Base-by-base conservation (phyloP, 2,329 filamentous ascomycete species). In the Aureobasidium namibiae region DNA sequence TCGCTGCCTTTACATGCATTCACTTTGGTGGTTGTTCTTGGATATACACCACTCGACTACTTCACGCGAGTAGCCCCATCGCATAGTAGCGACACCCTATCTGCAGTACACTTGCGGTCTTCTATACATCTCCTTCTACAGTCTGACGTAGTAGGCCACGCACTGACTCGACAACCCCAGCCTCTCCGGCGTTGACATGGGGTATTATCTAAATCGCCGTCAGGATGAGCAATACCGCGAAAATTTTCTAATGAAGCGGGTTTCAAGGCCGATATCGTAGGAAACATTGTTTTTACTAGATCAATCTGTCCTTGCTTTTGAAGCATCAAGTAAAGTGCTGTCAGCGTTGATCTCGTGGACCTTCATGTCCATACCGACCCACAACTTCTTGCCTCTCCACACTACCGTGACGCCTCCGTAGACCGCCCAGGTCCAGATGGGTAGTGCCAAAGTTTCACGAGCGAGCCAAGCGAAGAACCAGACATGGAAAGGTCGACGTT, bases 391-490 rank as follows among this genome's bases (percentile, higher is more conserved):
- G 0, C 92, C 92, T 59, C 94, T 79, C 95, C 94, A 99, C 56
- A 83, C 83, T 0, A 99, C 90, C 0, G 86, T 92, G 1, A 88
- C 84, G 0, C 94, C 94, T n/a, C 92, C 87, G 65, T 90, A 83
- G 21, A 96, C 89, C 0, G 94, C 94, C 83, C 87, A 91, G 0
- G 84, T 76, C 94, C 94, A 99, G 61, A 99, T 87, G 0, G 92
- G 92, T 46, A 96, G 76, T 0, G 94, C 92, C 9, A 96, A 77
- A 0, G 83, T 64, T 73, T 99, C 94, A 33, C 94, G 80, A 0
- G 88, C 90, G 0, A 95, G 66, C 94, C 95, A 99, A 0, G 92
- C 88, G 6, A 80, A 70, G 4, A 94, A 68, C 89, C 91, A 99
- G 64, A 88, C 80, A 0, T 72, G 63, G 60, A 94, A 87, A 0